Evolutionary conservation across 305 asterid genomes (phyloP).

Genomic region (Solanum hybrid): DNA sequence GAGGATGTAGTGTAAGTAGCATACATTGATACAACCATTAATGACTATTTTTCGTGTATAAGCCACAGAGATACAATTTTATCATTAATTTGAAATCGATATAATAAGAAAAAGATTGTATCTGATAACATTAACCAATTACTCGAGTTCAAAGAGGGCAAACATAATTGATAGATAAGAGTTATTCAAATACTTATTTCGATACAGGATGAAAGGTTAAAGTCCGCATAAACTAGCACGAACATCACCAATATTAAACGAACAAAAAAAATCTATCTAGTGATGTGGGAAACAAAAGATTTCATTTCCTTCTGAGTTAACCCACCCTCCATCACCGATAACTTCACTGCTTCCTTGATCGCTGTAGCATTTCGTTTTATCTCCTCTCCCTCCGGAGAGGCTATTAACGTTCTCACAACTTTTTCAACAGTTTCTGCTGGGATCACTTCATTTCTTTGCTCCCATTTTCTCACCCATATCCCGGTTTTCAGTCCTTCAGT

Average conservation of each 20-base stretch:
- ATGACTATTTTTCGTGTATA: too few relatives aligned
- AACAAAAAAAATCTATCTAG: constrained; percentile 7
- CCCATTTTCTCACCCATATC: constrained; percentile 30
- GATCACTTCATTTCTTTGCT: constrained; percentile 28
- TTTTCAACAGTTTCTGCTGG: constrained; percentile 18
- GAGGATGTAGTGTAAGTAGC: not conserved
- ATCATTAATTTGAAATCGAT: not conserved
- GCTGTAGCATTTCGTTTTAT: constrained; percentile 45
- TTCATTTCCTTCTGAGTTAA: constrained; percentile 28
- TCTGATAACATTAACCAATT: not conserved
- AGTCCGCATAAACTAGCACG: not conserved
- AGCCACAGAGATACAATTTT: not conserved
- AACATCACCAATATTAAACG: not conserved
- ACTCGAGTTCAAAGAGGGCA: not conserved
- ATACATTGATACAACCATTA: too few relatives aligned
- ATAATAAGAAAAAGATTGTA: not conserved
- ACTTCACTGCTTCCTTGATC: constrained; percentile 30
- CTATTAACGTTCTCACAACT: constrained; percentile 32
- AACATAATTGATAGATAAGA: not conserved
- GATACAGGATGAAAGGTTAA: not conserved
- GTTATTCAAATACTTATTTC: not conserved
- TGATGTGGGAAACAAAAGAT: constrained; percentile 43
- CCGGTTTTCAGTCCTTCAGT: constrained; percentile 36
- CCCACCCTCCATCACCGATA: constrained; percentile 41
- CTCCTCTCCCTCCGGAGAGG: constrained; percentile 35